Conservation (phyloP, 2,329 filamentous ascomycete genomes). For the Elsinoe batatas region DNA sequence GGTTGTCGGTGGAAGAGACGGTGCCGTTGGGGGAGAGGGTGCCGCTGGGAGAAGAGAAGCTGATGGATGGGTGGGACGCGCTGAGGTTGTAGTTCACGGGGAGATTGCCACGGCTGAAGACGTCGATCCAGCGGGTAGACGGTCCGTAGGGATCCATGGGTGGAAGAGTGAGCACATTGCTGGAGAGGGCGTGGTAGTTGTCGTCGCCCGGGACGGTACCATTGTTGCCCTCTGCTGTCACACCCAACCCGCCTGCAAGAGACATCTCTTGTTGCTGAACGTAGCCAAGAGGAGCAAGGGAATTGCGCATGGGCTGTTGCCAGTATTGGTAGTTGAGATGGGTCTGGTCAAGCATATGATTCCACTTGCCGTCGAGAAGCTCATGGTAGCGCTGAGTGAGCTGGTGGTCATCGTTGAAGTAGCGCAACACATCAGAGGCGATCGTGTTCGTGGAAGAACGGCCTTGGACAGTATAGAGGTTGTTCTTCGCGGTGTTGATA, state of each 20-base stretch:
- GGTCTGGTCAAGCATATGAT: constrained; percentile 49
- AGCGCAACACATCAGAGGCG: constrained; percentile 37
- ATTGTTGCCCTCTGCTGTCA: constrained; percentile 56
- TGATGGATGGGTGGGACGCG: constrained; percentile 40
- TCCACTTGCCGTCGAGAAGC: constrained; percentile 53
- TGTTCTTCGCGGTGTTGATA: constrained; percentile 43
- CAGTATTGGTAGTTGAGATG: constrained; percentile 32
- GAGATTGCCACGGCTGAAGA: constrained; percentile 50
- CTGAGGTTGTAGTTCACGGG: constrained; percentile 46
- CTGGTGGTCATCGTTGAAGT: constrained; percentile 46
- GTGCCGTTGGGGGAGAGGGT: constrained; percentile 37
- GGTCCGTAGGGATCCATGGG: constrained; percentile 47
- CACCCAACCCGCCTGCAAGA: constrained; percentile 52
- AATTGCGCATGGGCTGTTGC: constrained; percentile 64
- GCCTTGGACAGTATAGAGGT: constrained; percentile 46
- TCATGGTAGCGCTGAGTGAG: constrained; percentile 49
- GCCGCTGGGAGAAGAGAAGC: constrained; percentile 42
- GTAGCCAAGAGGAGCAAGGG: constrained; percentile 51
- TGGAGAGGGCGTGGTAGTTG: constrained; percentile 45
- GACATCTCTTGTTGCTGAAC: constrained; percentile 49
- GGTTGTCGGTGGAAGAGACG: constrained; percentile 35
- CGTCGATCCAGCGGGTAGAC: constrained; percentile 48
- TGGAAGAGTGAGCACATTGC: constrained; percentile 44
- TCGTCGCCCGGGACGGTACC: constrained; percentile 60
- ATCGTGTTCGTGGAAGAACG: constrained; percentile 47